Conservation (phyloP, 1,284 basidiomycete genomes). For the Butyriboletus appendiculatus region DNA sequence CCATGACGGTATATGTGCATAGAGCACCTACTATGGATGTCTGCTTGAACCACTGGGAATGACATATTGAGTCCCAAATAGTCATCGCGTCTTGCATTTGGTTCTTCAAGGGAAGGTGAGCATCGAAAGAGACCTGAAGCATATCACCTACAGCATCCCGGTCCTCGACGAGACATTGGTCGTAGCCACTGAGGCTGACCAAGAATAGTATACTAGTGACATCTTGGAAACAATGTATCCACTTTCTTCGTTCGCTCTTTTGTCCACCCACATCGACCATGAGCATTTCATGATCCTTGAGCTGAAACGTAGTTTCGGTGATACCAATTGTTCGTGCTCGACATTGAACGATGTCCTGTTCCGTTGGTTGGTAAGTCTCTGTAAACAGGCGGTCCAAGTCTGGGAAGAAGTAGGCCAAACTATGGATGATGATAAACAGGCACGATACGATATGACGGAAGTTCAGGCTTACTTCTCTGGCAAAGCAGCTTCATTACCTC, state of each 20-base stretch:
- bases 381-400: constrained; percentile 81
- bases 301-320: constrained; percentile 86
- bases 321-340: constrained; percentile 91
- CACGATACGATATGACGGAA: neutral
- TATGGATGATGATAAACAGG: constrained; percentile 28
- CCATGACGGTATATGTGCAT: neutral
- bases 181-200: constrained; percentile 86
- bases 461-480: constrained; percentile 78
- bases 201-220: constrained; percentile 88
- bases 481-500: constrained; percentile 84
- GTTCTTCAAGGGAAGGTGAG: constrained; percentile 54
- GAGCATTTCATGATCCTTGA: constrained; percentile 74
- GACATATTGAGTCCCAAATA: constrained; percentile 93
- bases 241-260: constrained; percentile 87
- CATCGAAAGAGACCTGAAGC: neutral
- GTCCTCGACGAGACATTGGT: constrained; percentile 93
- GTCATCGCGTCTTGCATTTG: constrained; percentile 97
- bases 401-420: constrained; percentile 74
- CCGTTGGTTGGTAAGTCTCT: constrained; percentile 68
- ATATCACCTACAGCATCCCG: constrained; percentile 72
- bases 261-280: constrained; percentile 94
- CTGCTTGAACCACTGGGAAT: constrained; percentile 90
- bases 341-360: constrained; percentile 85
- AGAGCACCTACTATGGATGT: constrained; percentile 74
- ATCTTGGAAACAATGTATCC: constrained; percentile 87